Evolutionary conservation across 1,284 basidiomycete species (phyloP), one percentile per base, ranked within the genome.

Genomic region (Ustilago shanxiensis): DNA sequence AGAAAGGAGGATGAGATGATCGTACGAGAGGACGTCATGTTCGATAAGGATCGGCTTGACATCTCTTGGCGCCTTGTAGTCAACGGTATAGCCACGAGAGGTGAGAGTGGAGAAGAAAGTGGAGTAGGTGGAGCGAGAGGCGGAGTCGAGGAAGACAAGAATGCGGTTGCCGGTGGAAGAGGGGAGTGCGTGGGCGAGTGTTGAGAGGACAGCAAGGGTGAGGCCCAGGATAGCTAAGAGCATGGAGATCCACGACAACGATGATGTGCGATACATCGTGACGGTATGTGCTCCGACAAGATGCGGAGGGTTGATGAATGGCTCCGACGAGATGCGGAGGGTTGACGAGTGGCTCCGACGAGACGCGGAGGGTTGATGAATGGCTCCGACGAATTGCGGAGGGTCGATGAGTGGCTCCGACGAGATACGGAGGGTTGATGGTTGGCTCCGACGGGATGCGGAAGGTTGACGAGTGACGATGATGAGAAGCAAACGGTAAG

Each of bases 1-100:
- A 0, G 77, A 70, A 33, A 85, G 75, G 9, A 85, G 62, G 26
- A 83, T 47, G 47, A 84, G 56, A 44, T 84, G 83, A 54, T 85
- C 84, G 54, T 77, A 85, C n/a, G 62, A 60, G 44, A 68, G 61
- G 22, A 84, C 79, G 60, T 80, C 84, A 58, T 77, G 77, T 45
- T 66, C 52, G 35, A 72, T 68, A n/a, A 85, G 74, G 18, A 52
- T 39, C 11, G 79, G 76, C 24, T 71, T 69, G 35, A 39, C 35
- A 7, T 65, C 66, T 10, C 68, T 66, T n/a, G 79, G 66, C 0
- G 66, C 56, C 22, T 77, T 70, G 60, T 67, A 76, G 26, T 66
- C 66, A 53, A 83, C 20, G 1, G 47, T 11, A 58, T 81, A 83
- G 33, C 81, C 82, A n/a, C 75, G 66, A 11, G 59, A 55, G 2